Evolutionary conservation across 306 rosid genomes (phyloP).

Genomic region (Ormosia semicastrata): DNA sequence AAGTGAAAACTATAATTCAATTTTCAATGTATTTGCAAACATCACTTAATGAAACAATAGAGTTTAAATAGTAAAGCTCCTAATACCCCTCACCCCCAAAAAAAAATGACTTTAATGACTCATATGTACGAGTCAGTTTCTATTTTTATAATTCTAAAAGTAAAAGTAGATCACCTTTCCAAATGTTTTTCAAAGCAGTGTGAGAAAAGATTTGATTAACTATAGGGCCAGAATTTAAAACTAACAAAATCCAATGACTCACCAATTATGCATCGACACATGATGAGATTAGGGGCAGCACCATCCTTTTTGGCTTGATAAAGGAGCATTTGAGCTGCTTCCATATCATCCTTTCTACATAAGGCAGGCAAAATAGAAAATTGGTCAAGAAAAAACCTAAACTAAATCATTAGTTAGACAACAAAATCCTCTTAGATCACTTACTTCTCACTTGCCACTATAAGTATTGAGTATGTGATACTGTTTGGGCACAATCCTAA

Average conservation of each 20-base stretch:
- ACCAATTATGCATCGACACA: slow-evolving; percentile 80
- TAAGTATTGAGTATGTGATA: slow-evolving; percentile 84
- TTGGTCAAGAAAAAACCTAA: slow-evolving; percentile 16
- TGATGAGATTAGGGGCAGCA: slow-evolving; percentile 51
- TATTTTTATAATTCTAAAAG: not conserved
- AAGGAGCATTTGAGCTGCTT: slow-evolving; percentile 71
- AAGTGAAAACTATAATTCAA: slow-evolving; percentile 2
- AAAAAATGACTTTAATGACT: not conserved
- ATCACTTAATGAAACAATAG: not conserved
- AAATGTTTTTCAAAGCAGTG: slow-evolving; percentile 10
- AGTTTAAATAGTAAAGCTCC: slow-evolving; percentile 11
- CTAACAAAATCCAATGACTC: slow-evolving; percentile 29
- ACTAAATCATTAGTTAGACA: slow-evolving; percentile 14
- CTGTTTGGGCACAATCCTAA: slow-evolving; percentile 76
- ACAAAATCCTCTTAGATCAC: slow-evolving; percentile 27
- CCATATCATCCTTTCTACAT: slow-evolving; percentile 73
- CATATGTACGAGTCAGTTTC: not conserved
- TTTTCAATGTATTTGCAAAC: not conserved
- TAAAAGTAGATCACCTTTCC: not conserved
- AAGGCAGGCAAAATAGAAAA: slow-evolving; percentile 28
- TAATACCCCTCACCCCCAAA: not conserved
- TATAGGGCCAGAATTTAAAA: not conserved
- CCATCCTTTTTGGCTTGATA: slow-evolving; percentile 81
- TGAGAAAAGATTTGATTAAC: not conserved
- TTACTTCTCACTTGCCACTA: slow-evolving; percentile 85